Base-by-base conservation (phyloP, 805 yeast genomes). In the Candida manassasensis region DNA sequence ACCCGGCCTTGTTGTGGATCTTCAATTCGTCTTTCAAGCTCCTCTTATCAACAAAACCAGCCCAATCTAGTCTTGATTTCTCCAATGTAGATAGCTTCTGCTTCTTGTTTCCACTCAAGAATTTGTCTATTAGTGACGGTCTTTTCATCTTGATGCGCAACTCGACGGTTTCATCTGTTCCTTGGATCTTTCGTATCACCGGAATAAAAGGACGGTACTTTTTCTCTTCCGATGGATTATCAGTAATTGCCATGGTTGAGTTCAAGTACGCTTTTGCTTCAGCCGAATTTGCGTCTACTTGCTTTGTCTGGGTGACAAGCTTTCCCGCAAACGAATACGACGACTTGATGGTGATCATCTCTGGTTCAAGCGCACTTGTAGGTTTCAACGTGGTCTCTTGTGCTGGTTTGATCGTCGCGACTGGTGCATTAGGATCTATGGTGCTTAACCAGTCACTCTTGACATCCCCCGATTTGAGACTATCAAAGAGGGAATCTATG, bases 11-110 rank as follows among this genome's bases (percentile, higher is more conserved):
- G 55, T 88, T 89, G 52, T 81, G 83, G 38, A 75, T 71, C 32
- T 71, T 73, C 52, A 93, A 73, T 43, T 93, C 98, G 45, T 86
- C 96, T 35, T 75, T 71, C 31, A 93, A 80, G 37, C 88, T 88
- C 44, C 81, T 79, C 44, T 83, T 73, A 59, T 90, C 97, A 19
- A 93, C 96, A 61, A 84, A 88, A 31, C 84, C 77, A 1, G 95
- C 94, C 95, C 97, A 93, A 59, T 93, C 98, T 34, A 93, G 68
- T 43, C 95, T 69, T 1, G 95, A 84, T 59, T 93, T 93, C 55
- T 93, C 97, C 44, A 93, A 65, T 0, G 98, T 93, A 16, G 95
- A 84, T 42, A 93, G 68, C 54, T 87, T 90, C 47, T 46, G 59
- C 21, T 85, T 78, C 46, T 83, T 79, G 43, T 81, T 76, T 11